These are phyloP conservation scores for Ustilago lituana DNA, from an alignment of 1,284 basidiomycete species.

Conservation along the genomic window DNA sequence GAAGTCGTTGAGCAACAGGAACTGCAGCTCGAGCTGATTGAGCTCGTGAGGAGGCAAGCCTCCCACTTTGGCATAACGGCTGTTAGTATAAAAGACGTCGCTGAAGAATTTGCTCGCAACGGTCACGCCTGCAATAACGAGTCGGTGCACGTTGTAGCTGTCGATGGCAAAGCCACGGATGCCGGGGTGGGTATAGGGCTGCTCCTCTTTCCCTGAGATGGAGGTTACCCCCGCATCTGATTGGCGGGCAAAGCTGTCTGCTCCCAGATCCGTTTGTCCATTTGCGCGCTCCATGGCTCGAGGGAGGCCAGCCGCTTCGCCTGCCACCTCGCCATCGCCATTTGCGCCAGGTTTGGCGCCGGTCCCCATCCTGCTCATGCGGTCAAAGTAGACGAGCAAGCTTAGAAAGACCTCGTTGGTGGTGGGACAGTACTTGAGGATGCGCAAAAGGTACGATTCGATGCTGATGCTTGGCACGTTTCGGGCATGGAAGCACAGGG, in stretches of 20 bases:
- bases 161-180: slow-evolving; percentile 87
- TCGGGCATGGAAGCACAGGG: slow-evolving; percentile 92
- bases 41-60: slow-evolving; percentile 92
- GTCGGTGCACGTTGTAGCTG: slow-evolving; percentile 92
- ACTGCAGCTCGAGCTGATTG: slow-evolving; percentile 96
- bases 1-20: slow-evolving; percentile 95
- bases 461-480: slow-evolving; percentile 94
- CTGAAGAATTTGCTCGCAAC: slow-evolving; percentile 99
- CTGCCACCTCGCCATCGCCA: slow-evolving; percentile 41
- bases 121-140: slow-evolving; percentile 96
- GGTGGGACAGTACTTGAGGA: slow-evolving; percentile 97
- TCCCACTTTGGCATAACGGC: slow-evolving; percentile 96
- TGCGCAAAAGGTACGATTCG: slow-evolving; percentile 91
- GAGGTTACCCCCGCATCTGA: slow-evolving; percentile 8
- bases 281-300: slow-evolving; percentile 34
- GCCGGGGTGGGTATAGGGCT: slow-evolving; percentile 46
- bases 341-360: slow-evolving; percentile 51
- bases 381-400: slow-evolving; percentile 94
- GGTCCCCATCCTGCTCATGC: slow-evolving; percentile 76
- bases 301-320: slow-evolving; percentile 50
- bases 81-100: slow-evolving; percentile 99
- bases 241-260: slow-evolving; percentile 2
- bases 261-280: slow-evolving; percentile 5
- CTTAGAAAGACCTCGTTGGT: slow-evolving; percentile 97
- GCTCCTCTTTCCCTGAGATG: slow-evolving; percentile 1